A percentile compares a stretch with the other conserved stretches of the same genome.
Evolutionary conservation across 352 stramenopile species (phyloP).

Genomic region (Thalassiosira exigua): DNA sequence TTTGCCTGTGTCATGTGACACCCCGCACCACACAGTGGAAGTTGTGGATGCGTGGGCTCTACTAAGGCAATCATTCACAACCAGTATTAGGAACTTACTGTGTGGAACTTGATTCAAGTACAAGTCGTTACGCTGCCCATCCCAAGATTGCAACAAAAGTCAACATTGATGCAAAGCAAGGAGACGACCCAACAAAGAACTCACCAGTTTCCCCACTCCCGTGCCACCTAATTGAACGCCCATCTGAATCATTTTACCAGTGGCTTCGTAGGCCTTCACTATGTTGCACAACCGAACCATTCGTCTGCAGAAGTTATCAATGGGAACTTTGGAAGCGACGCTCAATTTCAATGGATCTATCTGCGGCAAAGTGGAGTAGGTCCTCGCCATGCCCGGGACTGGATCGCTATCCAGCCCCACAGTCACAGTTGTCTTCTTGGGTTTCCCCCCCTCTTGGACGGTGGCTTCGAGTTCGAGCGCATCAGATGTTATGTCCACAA

Average conservation of each 20-base stretch:
- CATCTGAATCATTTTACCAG: slow-evolving; percentile 81
- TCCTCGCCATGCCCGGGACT: slow-evolving; percentile 37
- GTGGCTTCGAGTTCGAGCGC: slow-evolving; percentile 62
- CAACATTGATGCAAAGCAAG: background rate
- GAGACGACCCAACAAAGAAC: slow-evolving; percentile 6
- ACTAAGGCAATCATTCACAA: slow-evolving; percentile 24
- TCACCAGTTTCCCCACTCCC: slow-evolving; percentile 65
- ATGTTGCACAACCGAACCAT: slow-evolving; percentile 77
- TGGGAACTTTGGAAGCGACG: slow-evolving; percentile 33
- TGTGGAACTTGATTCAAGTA: slow-evolving; percentile 85
- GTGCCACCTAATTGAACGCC: slow-evolving; percentile 72
- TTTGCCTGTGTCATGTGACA: slow-evolving; percentile 41
- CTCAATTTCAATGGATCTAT: slow-evolving; percentile 41
- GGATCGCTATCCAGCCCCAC: slow-evolving; percentile 57
- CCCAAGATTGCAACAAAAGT: too few species aligned
- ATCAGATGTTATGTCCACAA: slow-evolving; percentile 62
- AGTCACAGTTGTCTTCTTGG: slow-evolving; percentile 35
- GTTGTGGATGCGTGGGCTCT: slow-evolving; percentile 45
- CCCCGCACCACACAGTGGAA: slow-evolving; percentile 31
- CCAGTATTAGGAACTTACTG: slow-evolving; percentile 48
- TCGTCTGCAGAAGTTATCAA: slow-evolving; percentile 76
- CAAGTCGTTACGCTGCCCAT: slow-evolving; percentile 63
- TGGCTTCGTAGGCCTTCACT: slow-evolving; percentile 64
- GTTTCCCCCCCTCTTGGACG: slow-evolving; percentile 52
- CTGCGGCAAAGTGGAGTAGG: slow-evolving; percentile 49